These are phyloP conservation scores for Acanthamoeba rhysodes DNA, from an alignment of 208 protist genomes.

Conservation along the genomic window DNA sequence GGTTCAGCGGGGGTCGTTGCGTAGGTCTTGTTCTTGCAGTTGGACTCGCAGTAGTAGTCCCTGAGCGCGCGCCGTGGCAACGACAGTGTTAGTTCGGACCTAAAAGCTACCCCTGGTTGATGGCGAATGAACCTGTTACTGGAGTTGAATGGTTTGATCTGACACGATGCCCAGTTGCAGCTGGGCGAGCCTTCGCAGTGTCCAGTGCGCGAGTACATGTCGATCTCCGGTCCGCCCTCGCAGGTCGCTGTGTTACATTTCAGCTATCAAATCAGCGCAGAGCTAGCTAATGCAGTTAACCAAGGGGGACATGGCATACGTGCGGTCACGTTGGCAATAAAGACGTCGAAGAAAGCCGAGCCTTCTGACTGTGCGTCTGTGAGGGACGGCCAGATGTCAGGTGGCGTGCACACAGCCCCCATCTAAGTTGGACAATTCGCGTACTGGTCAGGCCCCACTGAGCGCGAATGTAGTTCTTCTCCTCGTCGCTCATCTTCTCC, in stretches of 20 bases:
- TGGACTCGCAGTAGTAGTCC: neutral
- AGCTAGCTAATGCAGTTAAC: neutral
- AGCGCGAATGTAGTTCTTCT: constrained; percentile 45
- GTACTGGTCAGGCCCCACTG: constrained; percentile 21
- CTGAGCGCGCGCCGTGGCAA: too few relatives aligned
- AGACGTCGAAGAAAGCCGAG: neutral
- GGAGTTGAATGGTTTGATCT: neutral
- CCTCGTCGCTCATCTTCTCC: neutral
- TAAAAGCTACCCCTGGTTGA: too few relatives aligned
- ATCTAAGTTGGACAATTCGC: neutral
- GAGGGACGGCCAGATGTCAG: neutral
- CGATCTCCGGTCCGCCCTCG: constrained; percentile 15
- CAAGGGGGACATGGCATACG: neutral
- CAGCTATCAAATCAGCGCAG: neutral
- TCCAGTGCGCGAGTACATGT: constrained; percentile 12
- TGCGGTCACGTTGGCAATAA: neutral
- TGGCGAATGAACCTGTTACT: too few relatives aligned
- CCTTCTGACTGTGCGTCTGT: neutral
- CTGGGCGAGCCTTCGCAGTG: constrained; percentile 23
- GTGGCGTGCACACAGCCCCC: neutral
- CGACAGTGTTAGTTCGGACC: too few relatives aligned
- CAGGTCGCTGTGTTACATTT: neutral
- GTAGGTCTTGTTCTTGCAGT: constrained; percentile 24
- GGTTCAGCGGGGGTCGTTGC: neutral
- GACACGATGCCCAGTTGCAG: constrained; percentile 64